Conservation (phyloP, 805 yeast species). For the Candida vaughaniae region DNA sequence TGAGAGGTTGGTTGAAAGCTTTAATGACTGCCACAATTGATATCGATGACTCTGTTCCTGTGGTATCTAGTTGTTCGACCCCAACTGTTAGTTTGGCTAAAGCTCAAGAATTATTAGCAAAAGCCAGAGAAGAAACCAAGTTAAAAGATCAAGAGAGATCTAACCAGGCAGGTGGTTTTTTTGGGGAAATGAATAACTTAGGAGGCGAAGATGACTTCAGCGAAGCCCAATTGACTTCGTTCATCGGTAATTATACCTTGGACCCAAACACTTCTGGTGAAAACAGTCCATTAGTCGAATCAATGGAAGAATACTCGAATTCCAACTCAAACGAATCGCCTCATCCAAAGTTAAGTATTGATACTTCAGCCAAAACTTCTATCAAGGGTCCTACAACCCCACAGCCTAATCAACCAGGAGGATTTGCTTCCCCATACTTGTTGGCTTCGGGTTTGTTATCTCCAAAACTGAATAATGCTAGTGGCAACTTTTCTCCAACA, state of each 20-base stretch:
- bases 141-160: slow-evolving; percentile 52
- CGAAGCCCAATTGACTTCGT: slow-evolving; percentile 14
- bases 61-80: slow-evolving; percentile 86
- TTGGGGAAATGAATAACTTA: slow-evolving; percentile 13
- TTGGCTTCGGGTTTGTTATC: slow-evolving; percentile 62
- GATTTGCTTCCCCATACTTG: slow-evolving; percentile 68
- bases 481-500: slow-evolving; percentile 14
- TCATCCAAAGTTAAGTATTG: slow-evolving; percentile 31
- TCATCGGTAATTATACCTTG: slow-evolving; percentile 16
- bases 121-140: slow-evolving; percentile 74
- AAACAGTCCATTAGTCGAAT: slow-evolving; percentile 35
- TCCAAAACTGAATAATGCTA: slow-evolving; percentile 39
- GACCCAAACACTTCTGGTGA: slow-evolving; percentile 28
- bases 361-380: slow-evolving; percentile 21
- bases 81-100: slow-evolving; percentile 89
- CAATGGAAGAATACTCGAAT: slow-evolving; percentile 15
- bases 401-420: slow-evolving; percentile 26
- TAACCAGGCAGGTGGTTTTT: slow-evolving; percentile 19
- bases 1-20: slow-evolving; percentile 95
- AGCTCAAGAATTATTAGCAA: slow-evolving; percentile 83
- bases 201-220: slow-evolving; percentile 13
- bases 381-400: slow-evolving; percentile 39
- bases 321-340: background rate
- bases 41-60: slow-evolving; percentile 88
- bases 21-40: slow-evolving; percentile 95